These are phyloP conservation scores for Lomentospora prolificans DNA, from an alignment of 2,329 filamentous ascomycete genomes.

Conservation along the genomic window DNA sequence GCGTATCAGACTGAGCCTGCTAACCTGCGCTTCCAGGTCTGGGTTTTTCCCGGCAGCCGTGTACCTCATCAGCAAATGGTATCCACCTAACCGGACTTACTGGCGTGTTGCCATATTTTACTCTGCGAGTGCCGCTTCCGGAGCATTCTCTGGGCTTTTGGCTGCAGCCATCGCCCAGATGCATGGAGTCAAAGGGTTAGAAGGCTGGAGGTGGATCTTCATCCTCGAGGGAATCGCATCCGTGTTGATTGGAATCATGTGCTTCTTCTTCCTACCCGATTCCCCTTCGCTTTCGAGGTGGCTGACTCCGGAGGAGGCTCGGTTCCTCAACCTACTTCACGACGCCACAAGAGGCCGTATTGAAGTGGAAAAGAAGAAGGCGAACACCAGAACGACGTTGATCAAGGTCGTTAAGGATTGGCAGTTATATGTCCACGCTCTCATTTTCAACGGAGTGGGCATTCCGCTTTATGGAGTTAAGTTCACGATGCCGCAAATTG, in stretches of 20 bases:
- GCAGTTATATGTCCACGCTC: conserved; percentile 29
- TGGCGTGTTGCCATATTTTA: conserved; percentile 41
- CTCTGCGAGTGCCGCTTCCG: conserved; percentile 65
- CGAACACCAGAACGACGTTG: not conserved
- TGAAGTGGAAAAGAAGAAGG: not conserved
- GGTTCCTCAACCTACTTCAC: not conserved
- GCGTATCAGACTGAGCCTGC: not conserved
- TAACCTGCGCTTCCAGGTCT: conserved; percentile 6
- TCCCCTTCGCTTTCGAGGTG: conserved; percentile 69
- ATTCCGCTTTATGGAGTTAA: conserved; percentile 24
- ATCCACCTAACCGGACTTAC: conserved; percentile 18
- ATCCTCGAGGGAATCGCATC: conserved; percentile 28
- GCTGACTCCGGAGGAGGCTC: conserved; percentile 43
- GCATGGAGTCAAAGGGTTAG: conserved; percentile 43
- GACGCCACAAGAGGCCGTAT: not conserved
- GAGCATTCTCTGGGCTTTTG: conserved; percentile 62
- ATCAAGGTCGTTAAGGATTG: conserved; percentile 22
- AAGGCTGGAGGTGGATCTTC: conserved; percentile 53
- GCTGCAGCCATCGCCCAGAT: conserved; percentile 60
- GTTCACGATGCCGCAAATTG: conserved; percentile 27
- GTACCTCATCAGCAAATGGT: conserved; percentile 21
- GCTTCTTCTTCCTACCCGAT: conserved; percentile 57
- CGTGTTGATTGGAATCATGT: conserved; percentile 51
- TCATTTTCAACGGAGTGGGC: conserved; percentile 29
- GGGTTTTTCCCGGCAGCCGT: conserved; percentile 21